Evolutionary conservation across 1,284 basidiomycete species (phyloP).

Genomic region (Athelia psychrophila): DNA sequence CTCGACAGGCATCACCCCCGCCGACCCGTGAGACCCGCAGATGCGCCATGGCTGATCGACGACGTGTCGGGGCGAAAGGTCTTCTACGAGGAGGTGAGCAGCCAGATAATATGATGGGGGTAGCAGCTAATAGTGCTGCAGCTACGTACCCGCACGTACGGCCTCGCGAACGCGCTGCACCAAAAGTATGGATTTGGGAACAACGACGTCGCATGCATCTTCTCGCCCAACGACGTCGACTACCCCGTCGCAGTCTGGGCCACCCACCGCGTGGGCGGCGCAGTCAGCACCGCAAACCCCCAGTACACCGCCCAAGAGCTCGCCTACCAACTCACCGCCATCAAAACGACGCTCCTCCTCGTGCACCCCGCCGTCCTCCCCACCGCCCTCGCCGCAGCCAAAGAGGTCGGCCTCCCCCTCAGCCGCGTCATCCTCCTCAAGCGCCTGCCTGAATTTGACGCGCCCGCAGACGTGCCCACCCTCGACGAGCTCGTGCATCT

Average conservation of each 20-base stretch:
- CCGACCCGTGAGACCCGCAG: constrained; percentile 41
- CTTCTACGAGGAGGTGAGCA: constrained; percentile 38
- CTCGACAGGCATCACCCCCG: constrained; percentile 51
- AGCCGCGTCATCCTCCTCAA: constrained; percentile 57
- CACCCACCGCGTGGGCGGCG: constrained; percentile 63
- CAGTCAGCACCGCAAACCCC: constrained; percentile 33
- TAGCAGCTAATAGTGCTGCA: constrained; percentile 16
- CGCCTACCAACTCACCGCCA: constrained; percentile 40
- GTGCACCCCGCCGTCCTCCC: constrained; percentile 42
- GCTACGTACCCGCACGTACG: constrained; percentile 49
- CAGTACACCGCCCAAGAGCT: constrained; percentile 55
- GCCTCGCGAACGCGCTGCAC: constrained; percentile 60
- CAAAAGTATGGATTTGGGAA: constrained; percentile 57
- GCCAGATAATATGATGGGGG: neutral
- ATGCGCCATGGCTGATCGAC: constrained; percentile 63
- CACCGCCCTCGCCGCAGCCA: constrained; percentile 44
- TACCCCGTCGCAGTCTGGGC: constrained; percentile 78
- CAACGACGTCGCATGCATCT: constrained; percentile 54
- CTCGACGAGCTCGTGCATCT: constrained; percentile 55
- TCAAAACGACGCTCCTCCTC: constrained; percentile 45
- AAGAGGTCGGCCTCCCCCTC: constrained; percentile 45
- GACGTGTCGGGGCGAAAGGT: constrained; percentile 51
- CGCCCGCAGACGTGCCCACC: constrained; percentile 23
- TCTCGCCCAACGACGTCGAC: constrained; percentile 70
- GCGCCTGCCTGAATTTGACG: constrained; percentile 1